Percentiles rank a stretch among this genome's conserved stretches.
These are phyloP conservation scores for Candida orba DNA, from an alignment of 805 yeast genomes.

Conservation along the genomic window DNA sequence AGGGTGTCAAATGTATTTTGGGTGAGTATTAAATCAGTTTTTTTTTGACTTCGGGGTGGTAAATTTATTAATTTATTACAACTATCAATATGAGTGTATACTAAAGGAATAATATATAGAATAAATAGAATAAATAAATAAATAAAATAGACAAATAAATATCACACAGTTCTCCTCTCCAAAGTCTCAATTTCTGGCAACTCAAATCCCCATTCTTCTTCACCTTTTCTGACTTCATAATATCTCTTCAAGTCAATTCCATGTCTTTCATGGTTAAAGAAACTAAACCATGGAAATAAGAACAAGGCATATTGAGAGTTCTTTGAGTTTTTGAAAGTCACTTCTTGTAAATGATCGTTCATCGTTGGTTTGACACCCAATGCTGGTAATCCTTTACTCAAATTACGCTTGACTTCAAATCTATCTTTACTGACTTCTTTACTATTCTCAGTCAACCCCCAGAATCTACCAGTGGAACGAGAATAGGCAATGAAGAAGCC, in stretches of 20 bases:
- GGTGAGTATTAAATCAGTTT: not conserved
- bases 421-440: conserved; percentile 69
- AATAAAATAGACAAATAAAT: not conserved
- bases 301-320: conserved; percentile 55
- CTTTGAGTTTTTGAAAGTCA: conserved; percentile 72
- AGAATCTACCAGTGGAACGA: conserved; percentile 61
- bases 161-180: conserved; percentile 10
- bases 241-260: conserved; percentile 62
- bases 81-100: too few species aligned
- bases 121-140: not conserved
- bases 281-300: conserved; percentile 76
- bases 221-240: conserved; percentile 21
- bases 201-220: conserved; percentile 19
- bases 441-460: conserved; percentile 69
- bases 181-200: conserved; percentile 18
- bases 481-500: conserved; percentile 71
- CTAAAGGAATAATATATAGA: not conserved
- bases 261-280: conserved; percentile 75
- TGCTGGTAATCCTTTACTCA: conserved; percentile 59
- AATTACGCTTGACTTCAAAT: conserved; percentile 59
- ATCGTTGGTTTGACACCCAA: conserved; percentile 54
- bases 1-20: not conserved
- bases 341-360: conserved; percentile 62
- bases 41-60: not conserved
- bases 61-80: not conserved